Conservation (phyloP, 768 basidiomycete species). For the Xanthoconium stramineum region DNA sequence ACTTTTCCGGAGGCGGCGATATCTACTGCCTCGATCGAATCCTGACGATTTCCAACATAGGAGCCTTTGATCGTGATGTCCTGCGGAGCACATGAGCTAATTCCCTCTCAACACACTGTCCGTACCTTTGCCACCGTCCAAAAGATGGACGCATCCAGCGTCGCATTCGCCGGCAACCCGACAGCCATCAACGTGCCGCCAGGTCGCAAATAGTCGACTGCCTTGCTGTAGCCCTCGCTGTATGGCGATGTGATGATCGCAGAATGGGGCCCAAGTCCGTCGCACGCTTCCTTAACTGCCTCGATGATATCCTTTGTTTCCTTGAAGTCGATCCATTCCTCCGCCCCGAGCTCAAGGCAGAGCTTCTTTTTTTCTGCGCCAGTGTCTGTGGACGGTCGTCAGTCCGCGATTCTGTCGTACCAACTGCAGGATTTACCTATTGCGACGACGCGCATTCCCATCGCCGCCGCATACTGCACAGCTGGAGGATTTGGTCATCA, state of each 20-base stretch:
- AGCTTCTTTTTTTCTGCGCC: constrained; percentile 70
- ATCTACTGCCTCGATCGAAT: constrained; percentile 75
- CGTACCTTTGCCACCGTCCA: constrained; percentile 64
- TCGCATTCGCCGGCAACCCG: constrained; percentile 64
- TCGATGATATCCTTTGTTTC: constrained; percentile 60
- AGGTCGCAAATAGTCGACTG: constrained; percentile 70
- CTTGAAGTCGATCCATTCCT: constrained; percentile 78
- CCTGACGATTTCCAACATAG: constrained; percentile 73
- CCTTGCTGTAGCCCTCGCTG: constrained; percentile 45
- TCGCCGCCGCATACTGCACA: constrained; percentile 74
- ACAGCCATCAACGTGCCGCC: constrained; percentile 77
- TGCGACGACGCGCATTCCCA: constrained; percentile 79
- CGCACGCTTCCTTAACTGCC: constrained; percentile 61
- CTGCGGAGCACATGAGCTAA: constrained; percentile 6
- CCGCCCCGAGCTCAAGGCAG: constrained; percentile 61
- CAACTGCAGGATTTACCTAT: constrained; percentile 40
- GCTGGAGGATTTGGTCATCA: constrained; percentile 34
- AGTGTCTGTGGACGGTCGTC: constrained; percentile 44
- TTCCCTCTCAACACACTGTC: background rate
- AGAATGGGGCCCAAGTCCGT: constrained; percentile 70
- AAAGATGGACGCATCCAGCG: constrained; percentile 61
- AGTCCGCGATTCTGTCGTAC: background rate
- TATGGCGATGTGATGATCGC: constrained; percentile 59
- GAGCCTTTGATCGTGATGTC: constrained; percentile 33
- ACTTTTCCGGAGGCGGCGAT: constrained; percentile 72